Conservation (phyloP, 73 alveolate genomes). For the Stentor roeselii region DNA sequence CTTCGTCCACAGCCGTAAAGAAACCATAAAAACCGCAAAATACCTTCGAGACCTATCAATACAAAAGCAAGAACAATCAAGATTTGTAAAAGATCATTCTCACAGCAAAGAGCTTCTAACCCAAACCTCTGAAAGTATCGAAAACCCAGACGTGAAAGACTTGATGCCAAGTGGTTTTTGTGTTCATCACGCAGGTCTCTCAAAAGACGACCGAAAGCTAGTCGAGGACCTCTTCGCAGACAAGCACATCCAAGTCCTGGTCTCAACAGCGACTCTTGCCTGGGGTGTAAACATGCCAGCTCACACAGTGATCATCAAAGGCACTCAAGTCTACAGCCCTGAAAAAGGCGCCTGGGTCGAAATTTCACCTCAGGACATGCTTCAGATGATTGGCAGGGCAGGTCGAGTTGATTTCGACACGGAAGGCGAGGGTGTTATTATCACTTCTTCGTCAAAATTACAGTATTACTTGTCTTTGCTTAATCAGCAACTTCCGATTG, state of each 20-base stretch:
- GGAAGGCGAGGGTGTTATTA: slow-evolving; percentile 98
- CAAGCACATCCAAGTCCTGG: slow-evolving; percentile 76
- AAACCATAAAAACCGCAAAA: slow-evolving; percentile 98
- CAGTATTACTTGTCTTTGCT: slow-evolving; percentile 94
- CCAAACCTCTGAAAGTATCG: not conserved
- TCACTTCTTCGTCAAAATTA: slow-evolving; percentile 93
- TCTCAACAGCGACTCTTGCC: slow-evolving; percentile 97
- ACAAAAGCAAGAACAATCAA: slow-evolving; percentile 78
- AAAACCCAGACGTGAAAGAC: slow-evolving; percentile 83
- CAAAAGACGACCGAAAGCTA: slow-evolving; percentile 92
- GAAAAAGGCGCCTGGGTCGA: slow-evolving; percentile 99
- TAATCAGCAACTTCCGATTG: slow-evolving; percentile 98
- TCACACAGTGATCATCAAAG: slow-evolving; percentile 99
- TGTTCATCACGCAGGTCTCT: slow-evolving; percentile 99
- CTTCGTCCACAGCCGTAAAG: slow-evolving; percentile 98
- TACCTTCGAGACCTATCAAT: slow-evolving; percentile 77
- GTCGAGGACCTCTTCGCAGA: slow-evolving; percentile 97
- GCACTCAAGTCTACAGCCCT: slow-evolving; percentile 99
- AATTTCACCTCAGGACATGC: slow-evolving; percentile 96
- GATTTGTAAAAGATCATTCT: slow-evolving; percentile 64
- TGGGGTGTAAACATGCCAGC: slow-evolving; percentile 99
- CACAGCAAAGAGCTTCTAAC: slow-evolving; percentile 8
- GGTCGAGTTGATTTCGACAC: slow-evolving; percentile 99
- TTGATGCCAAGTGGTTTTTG: slow-evolving; percentile 95
- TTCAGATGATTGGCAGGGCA: slow-evolving; percentile 99